Base-by-base conservation (phyloP, 805 yeast genomes). In the Ascoidea tarda region DNA sequence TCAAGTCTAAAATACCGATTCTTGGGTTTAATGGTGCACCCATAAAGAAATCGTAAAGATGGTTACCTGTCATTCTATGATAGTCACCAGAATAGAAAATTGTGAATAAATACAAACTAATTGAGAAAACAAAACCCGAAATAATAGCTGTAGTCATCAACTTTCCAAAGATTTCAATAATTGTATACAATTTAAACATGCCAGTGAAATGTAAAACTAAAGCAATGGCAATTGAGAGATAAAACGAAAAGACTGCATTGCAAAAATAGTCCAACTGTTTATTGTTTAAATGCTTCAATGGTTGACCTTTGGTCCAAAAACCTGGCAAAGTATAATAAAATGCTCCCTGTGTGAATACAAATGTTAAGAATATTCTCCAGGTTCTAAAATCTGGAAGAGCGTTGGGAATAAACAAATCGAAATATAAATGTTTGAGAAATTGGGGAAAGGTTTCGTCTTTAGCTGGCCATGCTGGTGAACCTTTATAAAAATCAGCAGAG, bases 1-100 rank as follows among this genome's bases (percentile, higher is more conserved):
- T 93, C 66, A 88, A 73, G 69, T 93, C 99, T 61, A 91, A 76
- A 60, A 82, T 83, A 47, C 97, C 98, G 64, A 91, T 74, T 66
- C 99, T 78, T 57, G 99, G 99, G 69, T 93, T 93, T 66, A 93
- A 78, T 47, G 97, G 95, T 14, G 96, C 96, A 50, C 99, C 99
- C 95, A 93, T 82, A 72, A 93, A 93, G 63, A 88, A 74, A 68
- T 93, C 99, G 64, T 89, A 91, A 59, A 93, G 67, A 62, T 78
- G 84, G 67, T 85, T 87, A 28, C 98, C 97, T 6, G 97, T 82
- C 91, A 91, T 80, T 57, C 93, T 75, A 66, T 87, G 91, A 66
- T 85, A 87, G 63, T 87, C 95, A 54, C 81, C 80, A 52, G 86
- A 73, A 52, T 84, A 71, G 55, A 63, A 65, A 52, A 87, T 60